Evolutionary conservation across 345 rosid genomes (phyloP).

Genomic region (Eutrema heterophyllum): DNA sequence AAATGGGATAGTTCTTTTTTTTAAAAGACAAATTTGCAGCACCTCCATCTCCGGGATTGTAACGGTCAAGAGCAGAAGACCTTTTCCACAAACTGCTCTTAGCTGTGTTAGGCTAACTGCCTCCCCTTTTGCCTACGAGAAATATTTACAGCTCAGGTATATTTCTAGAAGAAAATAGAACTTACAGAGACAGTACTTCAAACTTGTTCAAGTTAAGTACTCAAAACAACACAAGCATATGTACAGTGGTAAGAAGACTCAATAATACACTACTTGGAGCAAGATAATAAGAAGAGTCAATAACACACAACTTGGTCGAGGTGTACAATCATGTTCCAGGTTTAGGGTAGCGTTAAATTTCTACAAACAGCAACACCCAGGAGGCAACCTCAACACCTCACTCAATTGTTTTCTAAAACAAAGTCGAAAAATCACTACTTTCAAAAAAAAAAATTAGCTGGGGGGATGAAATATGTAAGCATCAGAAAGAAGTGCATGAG

Average conservation of each 20-base stretch:
- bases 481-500: neutral
- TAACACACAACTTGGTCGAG: no score
- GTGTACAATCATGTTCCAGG: no score
- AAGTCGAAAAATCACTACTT: no score
- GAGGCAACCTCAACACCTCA: no score
- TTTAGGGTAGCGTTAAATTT: no score
- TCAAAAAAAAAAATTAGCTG: no score
- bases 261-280: no score
- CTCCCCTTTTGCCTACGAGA: conserved; percentile 52
- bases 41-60: conserved; percentile 99
- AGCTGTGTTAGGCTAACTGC: conserved; percentile 52
- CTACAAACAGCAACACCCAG: no score
- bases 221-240: conserved; percentile 6
- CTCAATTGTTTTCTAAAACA: no score
- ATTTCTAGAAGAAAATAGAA: neutral
- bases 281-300: no score
- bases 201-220: neutral
- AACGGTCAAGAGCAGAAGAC: conserved; percentile 88
- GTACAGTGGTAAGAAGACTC: neutral
- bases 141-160: neutral
- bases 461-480: neutral
- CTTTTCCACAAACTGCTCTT: conserved; percentile 84
- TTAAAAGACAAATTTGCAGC: neutral
- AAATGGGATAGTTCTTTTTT: neutral
- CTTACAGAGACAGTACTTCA: neutral